phyloP scores from a whole-genome alignment of 148 eudicot species.

The Amaranthus palmeri region DNA sequence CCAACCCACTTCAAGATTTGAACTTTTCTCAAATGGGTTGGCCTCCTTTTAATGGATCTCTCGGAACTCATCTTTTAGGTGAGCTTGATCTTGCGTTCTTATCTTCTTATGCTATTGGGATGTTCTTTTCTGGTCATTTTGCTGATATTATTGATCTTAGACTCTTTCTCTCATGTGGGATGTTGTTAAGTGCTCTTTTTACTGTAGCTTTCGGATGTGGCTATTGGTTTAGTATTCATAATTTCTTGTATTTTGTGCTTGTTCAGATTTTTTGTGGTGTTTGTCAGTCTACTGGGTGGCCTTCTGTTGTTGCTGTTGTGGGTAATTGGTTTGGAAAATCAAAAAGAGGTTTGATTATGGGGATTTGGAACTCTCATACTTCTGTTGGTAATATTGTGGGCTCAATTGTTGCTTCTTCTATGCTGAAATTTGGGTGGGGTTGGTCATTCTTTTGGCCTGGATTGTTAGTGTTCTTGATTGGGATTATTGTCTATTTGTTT shows the following conservation, averaged over 20 bases:
- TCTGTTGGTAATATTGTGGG: constrained; percentile 89
- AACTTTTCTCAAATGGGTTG: constrained; percentile 44
- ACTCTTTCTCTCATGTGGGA: constrained; percentile 58
- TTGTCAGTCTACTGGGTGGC: constrained; percentile 96
- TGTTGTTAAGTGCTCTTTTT: constrained; percentile 71
- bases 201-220: constrained; percentile 73
- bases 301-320: constrained; percentile 83
- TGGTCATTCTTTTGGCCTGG: constrained; percentile 94
- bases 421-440: constrained; percentile 86
- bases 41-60: constrained; percentile 73
- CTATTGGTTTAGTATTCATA: constrained; percentile 59
- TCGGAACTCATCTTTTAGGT: constrained; percentile 82
- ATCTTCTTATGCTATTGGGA: constrained; percentile 65
- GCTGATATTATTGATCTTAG: constrained; percentile 76
- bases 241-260: constrained; percentile 42
- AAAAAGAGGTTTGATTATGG: constrained; percentile 90
- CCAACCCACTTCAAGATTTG: constrained; percentile 26
- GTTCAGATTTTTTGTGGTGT: constrained; percentile 74
- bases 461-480: constrained; percentile 41
- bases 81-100: constrained; percentile 93
- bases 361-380: constrained; percentile 84
- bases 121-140: constrained; percentile 84
- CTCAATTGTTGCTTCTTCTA: constrained; percentile 70
- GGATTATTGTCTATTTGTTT: constrained; percentile 51
- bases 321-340: constrained; percentile 89